phyloP scores from a whole-genome alignment of 2,329 filamentous ascomycete genomes.

The Aureobasidium sp. region DNA sequence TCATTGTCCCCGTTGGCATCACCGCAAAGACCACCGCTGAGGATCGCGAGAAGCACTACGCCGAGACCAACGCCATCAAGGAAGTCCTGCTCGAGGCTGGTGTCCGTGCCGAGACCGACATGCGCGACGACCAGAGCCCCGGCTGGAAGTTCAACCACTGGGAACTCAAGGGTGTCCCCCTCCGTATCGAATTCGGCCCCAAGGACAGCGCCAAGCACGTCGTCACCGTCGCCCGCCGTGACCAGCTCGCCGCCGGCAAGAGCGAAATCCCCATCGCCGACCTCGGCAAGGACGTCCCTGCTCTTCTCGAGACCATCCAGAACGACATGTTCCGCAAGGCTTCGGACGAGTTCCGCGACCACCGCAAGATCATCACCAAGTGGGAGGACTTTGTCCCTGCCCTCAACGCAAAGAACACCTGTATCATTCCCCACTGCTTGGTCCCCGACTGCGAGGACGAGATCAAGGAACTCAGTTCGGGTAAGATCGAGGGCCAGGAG shows the following conservation, averaged over 20 bases:
- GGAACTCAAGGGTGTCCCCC: constrained; percentile 91
- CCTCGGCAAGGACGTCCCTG: constrained; percentile 63
- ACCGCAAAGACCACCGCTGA: constrained; percentile 79
- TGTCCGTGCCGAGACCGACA: constrained; percentile 72
- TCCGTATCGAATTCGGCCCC: constrained; percentile 91
- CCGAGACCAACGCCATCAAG: constrained; percentile 64
- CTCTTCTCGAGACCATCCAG: constrained; percentile 84
- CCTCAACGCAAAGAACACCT: constrained; percentile 85
- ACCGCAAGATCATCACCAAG: constrained; percentile 69
- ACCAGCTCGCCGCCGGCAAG: constrained; percentile 62
- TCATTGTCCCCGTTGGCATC: constrained; percentile 88
- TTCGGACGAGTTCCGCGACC: constrained; percentile 65
- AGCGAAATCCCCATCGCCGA: constrained; percentile 67
- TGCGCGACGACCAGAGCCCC: constrained; percentile 82
- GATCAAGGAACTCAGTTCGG: constrained; percentile 86
- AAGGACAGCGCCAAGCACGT: constrained; percentile 83
- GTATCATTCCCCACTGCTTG: constrained; percentile 84
- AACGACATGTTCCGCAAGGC: constrained; percentile 70
- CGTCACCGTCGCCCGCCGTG: constrained; percentile 78
- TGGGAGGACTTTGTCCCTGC: constrained; percentile 90
- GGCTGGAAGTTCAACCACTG: constrained; percentile 99
- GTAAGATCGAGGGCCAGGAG: constrained; percentile 59
- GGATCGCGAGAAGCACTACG: constrained; percentile 65
- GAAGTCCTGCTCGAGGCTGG: constrained; percentile 60
- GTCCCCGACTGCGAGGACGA: constrained; percentile 80